Percentiles rank a stretch among this genome's conserved stretches.
Evolutionary conservation across 495 filamentous ascomycete species (phyloP).

Genomic region (Penicillium steckii): DNA sequence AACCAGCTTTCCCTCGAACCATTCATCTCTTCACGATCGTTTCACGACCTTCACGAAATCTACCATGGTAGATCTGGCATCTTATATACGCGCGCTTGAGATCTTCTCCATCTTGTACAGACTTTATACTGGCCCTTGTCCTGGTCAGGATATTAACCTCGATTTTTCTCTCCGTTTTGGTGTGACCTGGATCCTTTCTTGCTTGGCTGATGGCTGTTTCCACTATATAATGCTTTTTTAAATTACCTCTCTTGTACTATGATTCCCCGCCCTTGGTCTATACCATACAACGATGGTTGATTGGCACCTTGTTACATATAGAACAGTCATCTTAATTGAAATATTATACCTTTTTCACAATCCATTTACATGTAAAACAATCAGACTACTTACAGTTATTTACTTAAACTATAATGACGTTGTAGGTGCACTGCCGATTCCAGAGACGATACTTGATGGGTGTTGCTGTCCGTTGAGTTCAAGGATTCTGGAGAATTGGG

Average conservation of each 20-base stretch:
- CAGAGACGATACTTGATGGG: conserved; percentile 38
- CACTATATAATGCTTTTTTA: conserved; percentile 5
- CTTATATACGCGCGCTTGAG: background rate
- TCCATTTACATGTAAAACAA: too few species aligned
- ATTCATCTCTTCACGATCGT: conserved; percentile 3
- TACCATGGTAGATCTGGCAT: background rate
- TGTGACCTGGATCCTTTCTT: conserved; percentile 5
- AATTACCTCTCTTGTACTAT: conserved; percentile 7
- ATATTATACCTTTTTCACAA: too few species aligned
- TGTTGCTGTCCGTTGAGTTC: background rate
- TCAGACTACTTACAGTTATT: too few species aligned
- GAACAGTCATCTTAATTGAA: background rate
- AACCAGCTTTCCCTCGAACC: background rate
- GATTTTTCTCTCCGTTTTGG: conserved; percentile 3
- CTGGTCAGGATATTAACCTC: background rate
- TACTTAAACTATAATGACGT: too few species aligned
- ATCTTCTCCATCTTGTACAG: background rate
- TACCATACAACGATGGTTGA: too few species aligned
- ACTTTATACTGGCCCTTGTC: conserved; percentile 13
- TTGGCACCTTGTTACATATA: too few species aligned
- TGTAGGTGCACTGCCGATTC: conserved; percentile 38
- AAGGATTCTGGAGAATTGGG: conserved; percentile 3
- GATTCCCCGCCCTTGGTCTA: conserved; percentile 4
- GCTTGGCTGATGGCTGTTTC: background rate
- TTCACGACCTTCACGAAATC: conserved; percentile 18